phyloP scores from a whole-genome alignment of 805 yeast genomes.

The Metschnikowia kofuensis region DNA sequence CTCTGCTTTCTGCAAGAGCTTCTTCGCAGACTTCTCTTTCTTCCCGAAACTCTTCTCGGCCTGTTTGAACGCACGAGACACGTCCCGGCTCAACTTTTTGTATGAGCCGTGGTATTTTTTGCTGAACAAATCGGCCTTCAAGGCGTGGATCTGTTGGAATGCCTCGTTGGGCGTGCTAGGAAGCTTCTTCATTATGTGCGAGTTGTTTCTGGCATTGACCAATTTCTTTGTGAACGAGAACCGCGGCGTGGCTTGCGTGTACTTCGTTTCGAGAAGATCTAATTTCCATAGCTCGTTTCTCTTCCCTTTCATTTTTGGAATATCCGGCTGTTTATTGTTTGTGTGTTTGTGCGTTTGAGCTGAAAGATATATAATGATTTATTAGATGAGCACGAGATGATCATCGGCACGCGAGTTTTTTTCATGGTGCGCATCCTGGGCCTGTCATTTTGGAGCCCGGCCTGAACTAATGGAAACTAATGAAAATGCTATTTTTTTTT shows the following conservation, averaged over 20 bases:
- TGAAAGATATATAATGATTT: not conserved
- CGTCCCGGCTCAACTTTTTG: slow-evolving; percentile 38
- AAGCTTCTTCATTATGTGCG: slow-evolving; percentile 38
- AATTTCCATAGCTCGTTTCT: slow-evolving; percentile 48
- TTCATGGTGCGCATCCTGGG: not conserved
- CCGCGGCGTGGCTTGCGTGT: slow-evolving; percentile 41
- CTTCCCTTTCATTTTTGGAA: slow-evolving; percentile 25
- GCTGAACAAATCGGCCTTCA: slow-evolving; percentile 44
- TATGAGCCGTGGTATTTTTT: slow-evolving; percentile 49
- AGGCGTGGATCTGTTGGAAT: slow-evolving; percentile 37
- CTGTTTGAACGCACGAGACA: slow-evolving; percentile 23
- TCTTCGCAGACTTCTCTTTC: slow-evolving; percentile 14
- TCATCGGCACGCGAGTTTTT: slow-evolving; percentile 2
- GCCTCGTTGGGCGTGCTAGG: slow-evolving; percentile 46
- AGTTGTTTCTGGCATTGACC: slow-evolving; percentile 42
- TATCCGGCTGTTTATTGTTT: too few species aligned
- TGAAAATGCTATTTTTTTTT: too few species aligned
- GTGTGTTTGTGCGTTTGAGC: too few species aligned
- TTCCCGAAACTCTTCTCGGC: slow-evolving; percentile 15
- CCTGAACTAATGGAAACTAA: too few species aligned
- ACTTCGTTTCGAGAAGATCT: slow-evolving; percentile 55
- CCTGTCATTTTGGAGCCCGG: too few species aligned
- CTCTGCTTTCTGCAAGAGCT: slow-evolving; percentile 22
- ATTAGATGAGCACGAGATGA: slow-evolving; percentile 4
- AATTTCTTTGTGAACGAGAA: slow-evolving; percentile 48